phyloP scores from a whole-genome alignment of 148 eudicot genomes.

The Bassia scoparia region DNA sequence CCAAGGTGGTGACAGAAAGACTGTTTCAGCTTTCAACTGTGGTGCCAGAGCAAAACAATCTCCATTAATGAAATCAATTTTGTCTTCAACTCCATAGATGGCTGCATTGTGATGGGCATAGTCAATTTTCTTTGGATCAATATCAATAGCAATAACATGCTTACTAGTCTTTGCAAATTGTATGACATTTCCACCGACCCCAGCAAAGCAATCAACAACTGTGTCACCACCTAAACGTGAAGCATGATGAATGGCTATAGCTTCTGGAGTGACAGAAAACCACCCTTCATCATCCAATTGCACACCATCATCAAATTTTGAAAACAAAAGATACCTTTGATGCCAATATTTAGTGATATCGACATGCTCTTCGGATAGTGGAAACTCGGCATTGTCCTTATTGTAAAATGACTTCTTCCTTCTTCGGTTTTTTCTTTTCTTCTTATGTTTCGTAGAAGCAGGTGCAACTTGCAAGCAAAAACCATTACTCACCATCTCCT shows the following conservation, averaged over 20 bases:
- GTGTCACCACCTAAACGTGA: slow-evolving; percentile 55
- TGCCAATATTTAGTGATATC: slow-evolving; percentile 75
- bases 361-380: slow-evolving; percentile 38
- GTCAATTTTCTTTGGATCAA: slow-evolving; percentile 80
- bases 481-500: slow-evolving; percentile 16
- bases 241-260: slow-evolving; percentile 83
- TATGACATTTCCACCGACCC: slow-evolving; percentile 94
- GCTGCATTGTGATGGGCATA: slow-evolving; percentile 78
- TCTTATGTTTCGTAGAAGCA: slow-evolving; percentile 38
- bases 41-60: slow-evolving; percentile 65
- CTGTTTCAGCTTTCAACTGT: slow-evolving; percentile 59
- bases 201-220: slow-evolving; percentile 74
- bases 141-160: slow-evolving; percentile 79
- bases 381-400: slow-evolving; percentile 32
- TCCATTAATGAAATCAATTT: slow-evolving; percentile 67
- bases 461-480: slow-evolving; percentile 23
- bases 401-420: slow-evolving; percentile 41
- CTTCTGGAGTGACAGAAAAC: slow-evolving; percentile 96
- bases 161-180: slow-evolving; percentile 72
- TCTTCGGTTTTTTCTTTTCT: slow-evolving; percentile 47
- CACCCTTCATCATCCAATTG: slow-evolving; percentile 96
- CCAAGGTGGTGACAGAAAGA: slow-evolving; percentile 96
- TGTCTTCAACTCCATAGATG: slow-evolving; percentile 72
- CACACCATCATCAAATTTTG: slow-evolving; percentile 71
- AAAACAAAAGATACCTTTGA: slow-evolving; percentile 71